A percentile compares a stretch with the other conserved stretches of the same genome.
Evolutionary conservation across 1,284 basidiomycete species (phyloP).

Genomic region (Uromyces viciae-fabae): DNA sequence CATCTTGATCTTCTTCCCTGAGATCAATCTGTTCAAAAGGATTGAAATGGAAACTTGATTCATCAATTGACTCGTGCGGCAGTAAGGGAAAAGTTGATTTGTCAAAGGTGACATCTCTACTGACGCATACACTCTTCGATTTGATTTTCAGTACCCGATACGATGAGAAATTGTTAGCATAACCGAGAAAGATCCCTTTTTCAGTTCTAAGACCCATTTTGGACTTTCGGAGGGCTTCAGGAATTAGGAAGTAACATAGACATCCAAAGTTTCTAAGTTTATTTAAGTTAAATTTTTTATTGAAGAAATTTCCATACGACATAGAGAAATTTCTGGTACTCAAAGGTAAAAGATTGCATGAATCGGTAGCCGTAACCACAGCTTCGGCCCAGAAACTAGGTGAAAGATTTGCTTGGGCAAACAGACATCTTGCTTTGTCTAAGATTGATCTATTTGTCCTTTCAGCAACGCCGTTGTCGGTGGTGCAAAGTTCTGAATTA

Average conservation of each 20-base stretch:
- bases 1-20: no score
- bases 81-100: not conserved
- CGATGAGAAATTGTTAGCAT: not conserved
- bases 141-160: not conserved
- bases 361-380: not conserved
- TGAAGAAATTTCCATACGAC: no score
- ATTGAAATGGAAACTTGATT: not conserved
- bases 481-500: not conserved
- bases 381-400: not conserved
- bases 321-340: no score
- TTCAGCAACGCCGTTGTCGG: not conserved
- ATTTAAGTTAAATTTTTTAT: not conserved
- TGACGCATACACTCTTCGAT: not conserved
- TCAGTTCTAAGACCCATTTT: not conserved
- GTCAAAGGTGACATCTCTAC: not conserved
- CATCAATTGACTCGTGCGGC: not conserved
- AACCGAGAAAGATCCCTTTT: not conserved
- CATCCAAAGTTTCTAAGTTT: not conserved
- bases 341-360: not conserved
- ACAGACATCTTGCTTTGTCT: not conserved
- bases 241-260: not conserved
- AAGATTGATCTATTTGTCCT: not conserved
- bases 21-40: not conserved
- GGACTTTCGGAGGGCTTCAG: not conserved
- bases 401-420: slow-evolving; percentile 3